Evolutionary conservation across 352 stramenopile species (phyloP).

Genomic region (Pelagophyceae sp.): DNA sequence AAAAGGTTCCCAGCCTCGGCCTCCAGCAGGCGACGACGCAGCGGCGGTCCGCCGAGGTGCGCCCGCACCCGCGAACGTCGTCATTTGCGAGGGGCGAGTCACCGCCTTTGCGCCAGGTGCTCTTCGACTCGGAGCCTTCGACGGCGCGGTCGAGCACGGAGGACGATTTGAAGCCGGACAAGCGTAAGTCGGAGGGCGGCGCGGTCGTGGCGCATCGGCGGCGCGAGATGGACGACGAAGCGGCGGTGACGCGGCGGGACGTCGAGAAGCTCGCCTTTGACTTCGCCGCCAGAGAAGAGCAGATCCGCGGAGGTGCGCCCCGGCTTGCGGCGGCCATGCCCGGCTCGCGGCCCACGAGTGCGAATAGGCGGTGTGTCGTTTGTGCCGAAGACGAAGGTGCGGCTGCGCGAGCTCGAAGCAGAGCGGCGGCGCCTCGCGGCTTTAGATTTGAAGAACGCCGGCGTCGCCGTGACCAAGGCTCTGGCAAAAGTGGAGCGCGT

Average conservation of each 20-base stretch:
- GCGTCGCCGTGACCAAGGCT: not conserved
- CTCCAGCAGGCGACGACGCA: not conserved
- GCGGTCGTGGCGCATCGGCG: not conserved
- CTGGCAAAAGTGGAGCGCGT: constrained; percentile 8
- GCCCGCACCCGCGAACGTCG: too few species aligned
- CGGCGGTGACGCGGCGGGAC: not conserved
- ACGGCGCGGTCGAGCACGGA: not conserved
- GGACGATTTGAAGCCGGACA: not conserved
- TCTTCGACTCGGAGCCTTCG: not conserved
- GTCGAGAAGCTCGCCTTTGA: not conserved
- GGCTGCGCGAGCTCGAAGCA: not conserved
- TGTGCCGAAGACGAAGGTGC: constrained; percentile 8
- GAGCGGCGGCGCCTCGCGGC: constrained; percentile 20
- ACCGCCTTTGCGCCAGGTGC: not conserved
- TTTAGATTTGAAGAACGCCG: constrained; percentile 1
- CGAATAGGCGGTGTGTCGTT: constrained; percentile 1
- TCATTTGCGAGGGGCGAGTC: too few species aligned
- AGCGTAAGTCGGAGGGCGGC: not conserved
- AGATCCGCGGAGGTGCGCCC: too few species aligned
- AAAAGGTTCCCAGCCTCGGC: not conserved
- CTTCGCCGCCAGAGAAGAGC: not conserved
- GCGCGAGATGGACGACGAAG: not conserved
- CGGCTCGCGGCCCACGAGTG: too few species aligned
- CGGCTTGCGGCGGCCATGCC: too few species aligned
- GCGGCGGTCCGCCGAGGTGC: not conserved